Conservation (phyloP, 2,329 filamentous ascomycete genomes). For the Metarhizium brunneum region DNA sequence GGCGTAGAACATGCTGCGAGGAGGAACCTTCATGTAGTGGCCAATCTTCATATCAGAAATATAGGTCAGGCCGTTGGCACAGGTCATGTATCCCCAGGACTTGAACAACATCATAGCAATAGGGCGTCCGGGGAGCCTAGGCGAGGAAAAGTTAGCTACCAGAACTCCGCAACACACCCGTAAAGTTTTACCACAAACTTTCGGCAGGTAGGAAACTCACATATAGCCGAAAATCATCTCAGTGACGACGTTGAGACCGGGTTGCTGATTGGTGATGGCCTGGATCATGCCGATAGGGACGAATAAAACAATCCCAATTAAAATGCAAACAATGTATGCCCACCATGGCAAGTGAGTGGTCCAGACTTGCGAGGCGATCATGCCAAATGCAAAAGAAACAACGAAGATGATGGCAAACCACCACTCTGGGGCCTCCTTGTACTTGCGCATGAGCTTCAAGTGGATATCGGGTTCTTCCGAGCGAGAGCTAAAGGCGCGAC, state of each 20-base stretch:
- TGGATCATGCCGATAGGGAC: slow-evolving; percentile 33
- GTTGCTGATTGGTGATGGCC: slow-evolving; percentile 36
- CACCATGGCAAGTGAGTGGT: slow-evolving; percentile 32
- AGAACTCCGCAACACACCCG: neutral
- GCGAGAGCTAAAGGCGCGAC: slow-evolving; percentile 13
- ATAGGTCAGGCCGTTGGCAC: slow-evolving; percentile 33
- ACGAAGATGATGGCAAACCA: slow-evolving; percentile 40
- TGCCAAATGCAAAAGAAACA: slow-evolving; percentile 36
- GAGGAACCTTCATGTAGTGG: slow-evolving; percentile 42
- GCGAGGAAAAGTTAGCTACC: neutral
- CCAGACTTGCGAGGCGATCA: slow-evolving; percentile 23
- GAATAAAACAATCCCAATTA: slow-evolving; percentile 27
- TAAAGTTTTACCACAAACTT: neutral
- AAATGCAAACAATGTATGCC: slow-evolving; percentile 27
- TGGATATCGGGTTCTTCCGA: slow-evolving; percentile 34
- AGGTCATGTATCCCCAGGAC: slow-evolving; percentile 33
- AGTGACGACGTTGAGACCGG: slow-evolving; percentile 35
- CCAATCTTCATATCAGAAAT: slow-evolving; percentile 39
- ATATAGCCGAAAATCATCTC: slow-evolving; percentile 39
- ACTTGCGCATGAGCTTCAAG: slow-evolving; percentile 43
- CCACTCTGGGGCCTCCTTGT: slow-evolving; percentile 43
- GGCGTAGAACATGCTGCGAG: slow-evolving; percentile 34
- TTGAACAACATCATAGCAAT: slow-evolving; percentile 41
- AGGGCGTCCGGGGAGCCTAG: slow-evolving; percentile 28
- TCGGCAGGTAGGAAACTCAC: slow-evolving; percentile 4